Base-by-base conservation (phyloP, 352 stramenopile genomes). In the Peronospora belbahrii region DNA sequence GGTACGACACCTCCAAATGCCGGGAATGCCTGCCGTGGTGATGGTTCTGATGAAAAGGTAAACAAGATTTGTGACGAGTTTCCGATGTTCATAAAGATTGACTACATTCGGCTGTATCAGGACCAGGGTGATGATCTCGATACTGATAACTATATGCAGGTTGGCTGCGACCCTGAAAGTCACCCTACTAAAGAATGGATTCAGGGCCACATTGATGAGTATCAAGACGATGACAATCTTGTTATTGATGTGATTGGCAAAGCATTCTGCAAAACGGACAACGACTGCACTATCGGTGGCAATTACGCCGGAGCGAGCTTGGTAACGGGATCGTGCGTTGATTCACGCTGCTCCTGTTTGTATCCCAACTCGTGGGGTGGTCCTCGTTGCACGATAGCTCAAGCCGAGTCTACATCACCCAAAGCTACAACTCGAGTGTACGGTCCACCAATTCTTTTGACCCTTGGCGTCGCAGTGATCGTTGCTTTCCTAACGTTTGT, bases 21-120 rank as follows among this genome's bases (percentile, higher is more conserved):
- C 4, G 56, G 56, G 2, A 36, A 38, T 1, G 27, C 42, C 4
- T 65, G 56, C n/a, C 31, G 54, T 34, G 62, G 65, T 10, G 42
- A 61, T 15, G 52, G 60, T 17, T 28, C 32, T 0, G 58, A 65
- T 13, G 18, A 37, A 0, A 79, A 42, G 76, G 67, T 40, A 7
- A 77, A 72, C 38, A 42, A 42, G n/a, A 70, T 78, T 39, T 78
- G 67, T 43, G 53, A 74, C 28, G 32, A 42, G 13, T 74, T 78
- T 42, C 67, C 67, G 5, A 41, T 78, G 52, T 72, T 59, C 41
- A 42, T 92, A 52, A 78, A 81, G 36, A 77, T 96, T 44, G 85
- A 96, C 67, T 83, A 78, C 42, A 71, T 95, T 20, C 74, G 85
- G 8, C 40, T 95, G 11, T 96, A 95, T 49, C 85, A 96, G 52